Base-by-base conservation (phyloP, 2,329 filamentous ascomycete genomes). In the Lasiodiplodia sp. region DNA sequence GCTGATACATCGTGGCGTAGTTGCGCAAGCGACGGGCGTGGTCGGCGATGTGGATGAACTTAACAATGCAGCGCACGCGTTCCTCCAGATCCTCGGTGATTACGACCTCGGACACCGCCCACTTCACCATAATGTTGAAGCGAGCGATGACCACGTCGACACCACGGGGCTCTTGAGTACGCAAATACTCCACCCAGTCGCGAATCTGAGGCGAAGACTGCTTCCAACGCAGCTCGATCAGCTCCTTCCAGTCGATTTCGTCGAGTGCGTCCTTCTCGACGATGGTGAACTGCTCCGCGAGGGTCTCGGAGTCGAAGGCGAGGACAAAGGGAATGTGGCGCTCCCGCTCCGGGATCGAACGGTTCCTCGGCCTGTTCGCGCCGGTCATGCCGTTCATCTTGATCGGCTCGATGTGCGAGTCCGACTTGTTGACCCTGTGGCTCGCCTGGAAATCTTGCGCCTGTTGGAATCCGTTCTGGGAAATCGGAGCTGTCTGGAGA, bases 41-140 rank as follows among this genome's bases (percentile, higher is more conserved):
- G 1, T 86, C 85, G 3, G 92, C 92, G 72, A 95, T 92, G 81
- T 95, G 92, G 69, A 96, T 92, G 76, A 87, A 91, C 79, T 96
- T 95, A 79, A 92, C 89, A 71, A 96, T 88, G 76, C 90, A 93
- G 47, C 90, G 85, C 25, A 91, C 91, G 65, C 92, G 87, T 79
- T 96, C 92, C 70, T 90, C 88, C 12, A 90, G 80, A 68, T 90
- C 83, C 71, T 90, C 87, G 0, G 92, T 96, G 58, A 96, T 84
- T 10, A 96, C 87, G 72, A 92, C 87, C 78, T 95, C 91, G 0
- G 92, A 95, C 34, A 94, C 87, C 34, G 89, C 90, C 92, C 92
- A 96, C 78, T 95, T 95, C 70, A 94, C 92, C 83, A 95, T 92
- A 71, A 96, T 88, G 78, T 96, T 96, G 83, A 96, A 96, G 60